Conservation (phyloP, 2,329 filamentous ascomycete species). For the Ascochyta viciae-villosae region DNA sequence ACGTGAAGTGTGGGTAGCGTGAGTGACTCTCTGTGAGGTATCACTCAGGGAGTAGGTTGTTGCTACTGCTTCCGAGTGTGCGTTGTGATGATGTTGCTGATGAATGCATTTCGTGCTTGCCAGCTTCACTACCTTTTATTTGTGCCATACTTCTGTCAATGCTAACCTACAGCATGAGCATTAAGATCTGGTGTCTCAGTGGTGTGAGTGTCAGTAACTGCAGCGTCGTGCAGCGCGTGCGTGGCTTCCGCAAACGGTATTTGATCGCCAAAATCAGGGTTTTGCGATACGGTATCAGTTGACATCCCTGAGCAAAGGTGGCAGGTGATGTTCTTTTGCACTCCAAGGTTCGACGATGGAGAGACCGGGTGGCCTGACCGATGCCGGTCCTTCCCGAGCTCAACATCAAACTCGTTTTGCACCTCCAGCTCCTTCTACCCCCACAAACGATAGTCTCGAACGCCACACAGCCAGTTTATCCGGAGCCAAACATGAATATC, state of each 20-base stretch:
- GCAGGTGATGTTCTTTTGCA: constrained; percentile 15
- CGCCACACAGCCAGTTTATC: constrained; percentile 19
- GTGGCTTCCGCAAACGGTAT: constrained; percentile 3
- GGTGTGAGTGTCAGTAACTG: constrained; percentile 16
- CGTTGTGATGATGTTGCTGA: constrained; percentile 1
- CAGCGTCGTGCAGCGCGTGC: background rate
- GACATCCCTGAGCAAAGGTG: constrained; percentile 4
- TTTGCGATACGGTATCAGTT: constrained; percentile 7
- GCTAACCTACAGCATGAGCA: background rate
- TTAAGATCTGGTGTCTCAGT: background rate
- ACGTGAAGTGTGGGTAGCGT: background rate
- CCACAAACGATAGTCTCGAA: constrained; percentile 19
- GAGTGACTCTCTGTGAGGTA: background rate
- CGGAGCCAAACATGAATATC: constrained; percentile 15
- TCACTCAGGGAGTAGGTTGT: background rate
- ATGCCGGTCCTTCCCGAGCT: constrained; percentile 18
- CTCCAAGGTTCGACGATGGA: constrained; percentile 6
- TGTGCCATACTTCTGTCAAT: background rate
- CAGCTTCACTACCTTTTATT: background rate
- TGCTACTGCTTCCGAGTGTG: background rate
- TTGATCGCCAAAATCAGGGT: constrained; percentile 5
- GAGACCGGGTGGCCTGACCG: constrained; percentile 14
- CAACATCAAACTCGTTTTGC: constrained; percentile 20
- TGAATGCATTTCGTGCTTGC: background rate
- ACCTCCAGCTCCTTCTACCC: constrained; percentile 8